Evolutionary conservation across 2,329 filamentous ascomycete species (phyloP).

Genomic region (Ciborinia camelliae): DNA sequence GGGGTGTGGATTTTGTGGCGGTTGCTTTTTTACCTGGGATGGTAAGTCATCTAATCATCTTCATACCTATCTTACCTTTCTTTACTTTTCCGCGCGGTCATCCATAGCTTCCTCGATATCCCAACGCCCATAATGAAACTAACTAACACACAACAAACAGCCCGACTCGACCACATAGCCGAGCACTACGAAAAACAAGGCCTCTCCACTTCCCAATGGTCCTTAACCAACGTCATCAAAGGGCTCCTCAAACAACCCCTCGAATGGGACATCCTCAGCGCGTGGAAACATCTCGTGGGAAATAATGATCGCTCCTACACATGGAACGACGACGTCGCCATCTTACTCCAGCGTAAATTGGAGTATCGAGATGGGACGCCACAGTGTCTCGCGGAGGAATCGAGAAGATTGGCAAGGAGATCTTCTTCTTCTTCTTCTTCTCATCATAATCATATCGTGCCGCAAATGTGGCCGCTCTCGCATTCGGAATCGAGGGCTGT

Average conservation of each 20-base stretch:
- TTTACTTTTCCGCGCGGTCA: background rate
- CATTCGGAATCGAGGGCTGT: background rate
- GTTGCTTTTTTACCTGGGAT: slow-evolving; percentile 27
- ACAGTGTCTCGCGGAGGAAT: slow-evolving; percentile 12
- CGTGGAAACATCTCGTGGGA: slow-evolving; percentile 24
- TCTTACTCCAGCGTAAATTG: slow-evolving; percentile 24
- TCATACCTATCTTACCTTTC: background rate
- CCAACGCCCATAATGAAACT: too few species aligned
- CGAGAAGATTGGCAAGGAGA: slow-evolving; percentile 18
- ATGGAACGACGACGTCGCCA: slow-evolving; percentile 25
- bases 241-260: slow-evolving; percentile 27
- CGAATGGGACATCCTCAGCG: slow-evolving; percentile 24
- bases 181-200: slow-evolving; percentile 30
- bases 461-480: background rate
- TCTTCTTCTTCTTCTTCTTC: too few species aligned
- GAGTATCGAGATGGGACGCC: slow-evolving; percentile 26
- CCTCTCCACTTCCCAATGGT: slow-evolving; percentile 23
- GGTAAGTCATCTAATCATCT: slow-evolving; percentile 21
- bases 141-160: slow-evolving; percentile 21
- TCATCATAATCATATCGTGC: background rate
- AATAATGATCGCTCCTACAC: slow-evolving; percentile 19
- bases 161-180: slow-evolving; percentile 27
- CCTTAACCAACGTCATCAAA: slow-evolving; percentile 26
- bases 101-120: too few species aligned
- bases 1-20: slow-evolving; percentile 32